These are phyloP conservation scores for Holtermannia corniformis DNA, from an alignment of 768 basidiomycete species.

Conservation along the genomic window DNA sequence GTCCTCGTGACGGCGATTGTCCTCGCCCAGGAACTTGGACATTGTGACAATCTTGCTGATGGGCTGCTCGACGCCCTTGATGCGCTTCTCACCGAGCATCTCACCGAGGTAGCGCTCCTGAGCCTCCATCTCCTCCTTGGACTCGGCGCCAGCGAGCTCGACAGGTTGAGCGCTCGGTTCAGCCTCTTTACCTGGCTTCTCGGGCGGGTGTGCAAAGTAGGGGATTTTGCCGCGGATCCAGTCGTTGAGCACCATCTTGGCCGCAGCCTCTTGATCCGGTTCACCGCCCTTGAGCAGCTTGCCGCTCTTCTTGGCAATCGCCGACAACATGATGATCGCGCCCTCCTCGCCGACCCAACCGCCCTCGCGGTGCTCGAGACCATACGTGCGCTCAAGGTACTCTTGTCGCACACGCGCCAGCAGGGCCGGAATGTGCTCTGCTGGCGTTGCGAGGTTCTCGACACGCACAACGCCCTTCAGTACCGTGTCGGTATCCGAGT, in stretches of 20 bases:
- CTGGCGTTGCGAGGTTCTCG: slow-evolving; percentile 83
- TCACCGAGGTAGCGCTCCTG: slow-evolving; percentile 51
- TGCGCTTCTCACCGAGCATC: slow-evolving; percentile 44
- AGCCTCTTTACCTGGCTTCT: slow-evolving; percentile 44
- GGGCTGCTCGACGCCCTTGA: slow-evolving; percentile 70
- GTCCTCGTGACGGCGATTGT: slow-evolving; percentile 59
- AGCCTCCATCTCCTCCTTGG: slow-evolving; percentile 45
- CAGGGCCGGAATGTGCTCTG: slow-evolving; percentile 79
- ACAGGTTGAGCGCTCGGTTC: slow-evolving; percentile 44
- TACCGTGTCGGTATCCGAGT: slow-evolving; percentile 81
- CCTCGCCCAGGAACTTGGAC: slow-evolving; percentile 75
- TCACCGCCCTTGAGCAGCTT: slow-evolving; percentile 89
- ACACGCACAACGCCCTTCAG: slow-evolving; percentile 95
- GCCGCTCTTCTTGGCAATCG: slow-evolving; percentile 81
- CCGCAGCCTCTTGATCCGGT: slow-evolving; percentile 80
- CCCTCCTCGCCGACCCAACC: slow-evolving; percentile 47
- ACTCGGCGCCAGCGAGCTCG: slow-evolving; percentile 16
- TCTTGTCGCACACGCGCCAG: slow-evolving; percentile 86
- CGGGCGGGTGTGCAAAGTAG: slow-evolving; percentile 88
- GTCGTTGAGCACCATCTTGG: slow-evolving; percentile 89
- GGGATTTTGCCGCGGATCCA: slow-evolving; percentile 97
- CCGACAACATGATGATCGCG: slow-evolving; percentile 69
- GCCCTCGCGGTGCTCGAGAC: slow-evolving; percentile 36
- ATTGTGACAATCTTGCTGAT: slow-evolving; percentile 78
- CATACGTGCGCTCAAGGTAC: slow-evolving; percentile 62